Evolutionary conservation across 2,329 filamentous ascomycete genomes (phyloP).

Genomic region (Onygenales sp.): DNA sequence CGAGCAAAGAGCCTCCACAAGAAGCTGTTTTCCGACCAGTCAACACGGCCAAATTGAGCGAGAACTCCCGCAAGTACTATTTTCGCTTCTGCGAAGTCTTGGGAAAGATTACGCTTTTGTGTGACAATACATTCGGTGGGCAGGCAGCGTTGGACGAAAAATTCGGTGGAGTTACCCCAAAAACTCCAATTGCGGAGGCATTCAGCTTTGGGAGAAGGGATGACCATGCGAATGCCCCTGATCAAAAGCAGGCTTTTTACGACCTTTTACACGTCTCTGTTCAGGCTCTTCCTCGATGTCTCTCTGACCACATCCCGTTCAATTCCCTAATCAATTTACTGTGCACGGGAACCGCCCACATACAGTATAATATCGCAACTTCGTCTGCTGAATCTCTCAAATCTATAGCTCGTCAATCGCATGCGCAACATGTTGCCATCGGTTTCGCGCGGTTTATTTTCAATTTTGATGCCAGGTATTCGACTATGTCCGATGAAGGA

Average conservation of each 20-base stretch:
- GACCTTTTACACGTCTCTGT: slow-evolving; percentile 92
- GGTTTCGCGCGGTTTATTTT: slow-evolving; percentile 97
- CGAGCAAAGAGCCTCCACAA: slow-evolving; percentile 27
- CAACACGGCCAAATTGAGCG: slow-evolving; percentile 54
- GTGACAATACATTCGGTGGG: slow-evolving; percentile 93
- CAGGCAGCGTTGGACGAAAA: slow-evolving; percentile 95
- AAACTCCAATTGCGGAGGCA: slow-evolving; percentile 88
- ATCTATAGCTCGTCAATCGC: slow-evolving; percentile 84
- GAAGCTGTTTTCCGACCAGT: slow-evolving; percentile 39
- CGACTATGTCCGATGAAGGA: slow-evolving; percentile 94
- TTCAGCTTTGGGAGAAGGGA: slow-evolving; percentile 85
- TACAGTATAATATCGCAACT: slow-evolving; percentile 81
- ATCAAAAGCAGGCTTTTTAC: slow-evolving; percentile 91
- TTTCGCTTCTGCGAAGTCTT: slow-evolving; percentile 87
- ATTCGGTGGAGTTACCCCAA: slow-evolving; percentile 75
- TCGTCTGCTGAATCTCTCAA: slow-evolving; percentile 91
- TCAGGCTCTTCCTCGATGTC: slow-evolving; percentile 85
- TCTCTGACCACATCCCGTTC: slow-evolving; percentile 84
- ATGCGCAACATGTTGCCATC: slow-evolving; percentile 91
- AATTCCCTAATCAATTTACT: slow-evolving; percentile 88
- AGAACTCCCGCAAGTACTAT: slow-evolving; percentile 76
- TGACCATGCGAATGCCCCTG: slow-evolving; percentile 60
- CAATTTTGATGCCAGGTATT: slow-evolving; percentile 94
- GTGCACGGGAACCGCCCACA: slow-evolving; percentile 92
- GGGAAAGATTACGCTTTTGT: slow-evolving; percentile 91